Evolutionary conservation across 148 eudicot species (phyloP).

Genomic region (Amaranthus hypochondriacus): DNA sequence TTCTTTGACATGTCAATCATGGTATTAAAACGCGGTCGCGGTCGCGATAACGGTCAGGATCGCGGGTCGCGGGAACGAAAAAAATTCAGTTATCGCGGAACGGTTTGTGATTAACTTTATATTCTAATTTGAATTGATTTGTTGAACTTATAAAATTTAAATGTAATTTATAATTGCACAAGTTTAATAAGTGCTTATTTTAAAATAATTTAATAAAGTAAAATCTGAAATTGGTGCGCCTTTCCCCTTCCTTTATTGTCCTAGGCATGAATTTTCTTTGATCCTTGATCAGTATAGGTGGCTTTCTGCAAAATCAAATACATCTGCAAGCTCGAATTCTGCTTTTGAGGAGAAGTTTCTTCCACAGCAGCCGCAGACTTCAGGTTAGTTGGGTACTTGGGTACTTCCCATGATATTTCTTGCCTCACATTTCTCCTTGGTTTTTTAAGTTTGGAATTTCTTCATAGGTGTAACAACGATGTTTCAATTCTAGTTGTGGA

Average conservation of each 20-base stretch:
- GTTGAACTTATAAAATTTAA: too few species aligned
- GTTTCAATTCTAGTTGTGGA: background rate
- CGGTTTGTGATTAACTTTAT: too few species aligned
- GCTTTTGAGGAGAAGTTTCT: slow-evolving; percentile 91
- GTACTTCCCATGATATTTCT: slow-evolving; percentile 3
- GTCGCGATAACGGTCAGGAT: too few species aligned
- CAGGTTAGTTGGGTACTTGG: slow-evolving; percentile 47
- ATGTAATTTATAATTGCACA: too few species aligned
- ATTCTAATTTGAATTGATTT: too few species aligned
- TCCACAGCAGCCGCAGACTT: slow-evolving; percentile 78
- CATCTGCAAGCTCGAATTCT: slow-evolving; percentile 48
- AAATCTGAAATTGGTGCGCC: too few species aligned
- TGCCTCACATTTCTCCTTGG: background rate
- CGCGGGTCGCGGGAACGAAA: too few species aligned
- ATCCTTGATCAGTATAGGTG: slow-evolving; percentile 81
- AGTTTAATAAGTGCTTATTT: too few species aligned
- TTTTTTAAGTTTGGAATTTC: background rate
- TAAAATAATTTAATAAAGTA: too few species aligned
- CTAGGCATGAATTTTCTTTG: slow-evolving; percentile 16
- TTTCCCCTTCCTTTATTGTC: background rate
- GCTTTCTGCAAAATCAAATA: slow-evolving; percentile 86
- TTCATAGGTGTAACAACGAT: background rate
- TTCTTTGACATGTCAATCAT: background rate
- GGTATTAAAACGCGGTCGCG: background rate
- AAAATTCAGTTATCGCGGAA: too few species aligned